These are phyloP conservation scores for Dictyostelium citrinum DNA, from an alignment of 78 protist genomes.

Conservation along the genomic window DNA sequence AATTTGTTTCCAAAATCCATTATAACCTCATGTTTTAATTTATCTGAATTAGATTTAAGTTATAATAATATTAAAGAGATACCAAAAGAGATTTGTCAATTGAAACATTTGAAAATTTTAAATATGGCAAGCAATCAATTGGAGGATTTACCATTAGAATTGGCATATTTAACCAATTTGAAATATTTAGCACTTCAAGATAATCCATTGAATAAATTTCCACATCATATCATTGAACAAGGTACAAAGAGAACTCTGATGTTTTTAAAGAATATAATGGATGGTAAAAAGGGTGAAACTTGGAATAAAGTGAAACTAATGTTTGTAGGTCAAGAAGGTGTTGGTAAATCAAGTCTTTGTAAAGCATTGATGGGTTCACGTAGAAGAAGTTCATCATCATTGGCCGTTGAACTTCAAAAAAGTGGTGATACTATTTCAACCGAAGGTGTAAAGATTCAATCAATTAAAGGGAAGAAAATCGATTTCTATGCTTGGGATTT, in stretches of 20 bases:
- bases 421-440: slow-evolving; percentile 70
- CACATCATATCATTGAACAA: background rate
- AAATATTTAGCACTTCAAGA: slow-evolving; percentile 23
- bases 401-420: background rate
- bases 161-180: background rate
- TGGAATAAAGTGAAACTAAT: slow-evolving; percentile 73
- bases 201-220: slow-evolving; percentile 57
- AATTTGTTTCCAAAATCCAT: slow-evolving; percentile 42
- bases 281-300: slow-evolving; percentile 22
- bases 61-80: slow-evolving; percentile 23
- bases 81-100: slow-evolving; percentile 10
- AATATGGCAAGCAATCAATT: slow-evolving; percentile 9
- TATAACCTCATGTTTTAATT: slow-evolving; percentile 10
- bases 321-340: slow-evolving; percentile 83
- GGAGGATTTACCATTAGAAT: slow-evolving; percentile 52
- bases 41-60: slow-evolving; percentile 44
- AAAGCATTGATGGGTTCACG: slow-evolving; percentile 43
- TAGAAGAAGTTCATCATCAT: background rate
- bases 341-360: slow-evolving; percentile 59
- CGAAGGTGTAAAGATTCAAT: slow-evolving; percentile 58
- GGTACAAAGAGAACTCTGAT: slow-evolving; percentile 30
- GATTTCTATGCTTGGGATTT: slow-evolving; percentile 75
- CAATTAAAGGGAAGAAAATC: slow-evolving; percentile 16
- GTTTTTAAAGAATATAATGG: slow-evolving; percentile 50
- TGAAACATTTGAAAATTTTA: slow-evolving; percentile 23